A percentile compares a stretch with the other conserved stretches of the same genome.
Conservation (phyloP, 2,329 filamentous ascomycete genomes). For the Thielaviopsis punctulata region DNA sequence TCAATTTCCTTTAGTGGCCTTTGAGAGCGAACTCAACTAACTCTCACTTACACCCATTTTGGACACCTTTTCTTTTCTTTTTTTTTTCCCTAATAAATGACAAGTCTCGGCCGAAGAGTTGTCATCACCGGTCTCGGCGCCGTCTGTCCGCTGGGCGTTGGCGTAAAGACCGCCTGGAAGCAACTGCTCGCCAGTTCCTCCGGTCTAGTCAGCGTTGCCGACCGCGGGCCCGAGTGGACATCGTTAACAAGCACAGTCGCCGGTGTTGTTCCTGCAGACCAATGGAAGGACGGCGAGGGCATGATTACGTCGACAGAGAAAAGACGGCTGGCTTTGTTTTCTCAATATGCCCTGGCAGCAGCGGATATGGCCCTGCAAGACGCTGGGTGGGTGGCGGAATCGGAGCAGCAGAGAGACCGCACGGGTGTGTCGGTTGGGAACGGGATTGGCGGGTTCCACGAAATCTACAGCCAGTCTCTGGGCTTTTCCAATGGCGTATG, state of each 20-base stretch:
- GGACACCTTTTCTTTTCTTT: too few species aligned
- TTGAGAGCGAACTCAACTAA: neutral
- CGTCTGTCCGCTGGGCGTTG: slow-evolving; percentile 69
- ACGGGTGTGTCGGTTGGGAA: slow-evolving; percentile 90
- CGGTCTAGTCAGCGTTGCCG: slow-evolving; percentile 58
- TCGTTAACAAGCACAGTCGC: slow-evolving; percentile 72
- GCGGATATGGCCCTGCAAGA: slow-evolving; percentile 73
- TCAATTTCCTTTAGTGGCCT: neutral
- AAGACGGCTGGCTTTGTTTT: slow-evolving; percentile 76
- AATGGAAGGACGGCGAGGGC: slow-evolving; percentile 38
- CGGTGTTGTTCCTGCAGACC: slow-evolving; percentile 51
- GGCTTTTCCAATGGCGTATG: slow-evolving; percentile 56
- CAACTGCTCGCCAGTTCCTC: slow-evolving; percentile 64
- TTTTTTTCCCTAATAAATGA: neutral
- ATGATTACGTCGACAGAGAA: slow-evolving; percentile 31
- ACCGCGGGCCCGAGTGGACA: slow-evolving; percentile 45
- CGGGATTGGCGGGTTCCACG: slow-evolving; percentile 85
- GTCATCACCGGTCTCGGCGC: slow-evolving; percentile 73
- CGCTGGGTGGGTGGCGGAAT: slow-evolving; percentile 54
- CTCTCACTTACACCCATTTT: neutral
- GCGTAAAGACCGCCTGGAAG: slow-evolving; percentile 60
- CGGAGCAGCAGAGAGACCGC: slow-evolving; percentile 43
- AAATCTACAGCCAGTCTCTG: slow-evolving; percentile 70
- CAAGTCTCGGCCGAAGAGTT: slow-evolving; percentile 38
- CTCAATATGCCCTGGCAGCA: slow-evolving; percentile 80